Evolutionary conservation across 2,329 filamentous ascomycete species (phyloP), one percentile per base, ranked within the genome.

Genomic region (Pseudopithomyces chartarum): DNA sequence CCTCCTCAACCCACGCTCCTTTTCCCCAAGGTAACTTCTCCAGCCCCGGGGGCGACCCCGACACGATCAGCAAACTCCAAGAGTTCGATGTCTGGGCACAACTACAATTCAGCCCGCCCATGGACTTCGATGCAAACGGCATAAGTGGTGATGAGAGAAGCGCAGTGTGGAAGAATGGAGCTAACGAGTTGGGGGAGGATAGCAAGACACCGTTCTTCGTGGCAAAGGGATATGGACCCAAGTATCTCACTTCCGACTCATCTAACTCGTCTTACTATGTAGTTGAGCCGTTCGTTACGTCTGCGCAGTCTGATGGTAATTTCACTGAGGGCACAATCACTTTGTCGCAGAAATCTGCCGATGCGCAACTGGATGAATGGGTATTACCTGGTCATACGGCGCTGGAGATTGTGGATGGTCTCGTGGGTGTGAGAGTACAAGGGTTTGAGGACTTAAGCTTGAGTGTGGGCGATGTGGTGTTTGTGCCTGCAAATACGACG

Each of bases 221-320:
- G 36, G 80, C 80, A 32, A 81, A 80, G 58, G 74, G 78, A 59
- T 79, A 78, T 55, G 80, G 80, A 0, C 78, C 79, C 10, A 81
- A 80, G 60, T 80, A 77, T 55, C 70, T 82, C 4, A 78, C 76
- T 61, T 65, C 65, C 19, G 63, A 69, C 45, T 63, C 66, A 17
- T 74, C 72, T 1, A 53, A 59, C 10, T 48, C 54, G 7, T 42
- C 49, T 2, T 81, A 81, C 64, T 74, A 79, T 61, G 71, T 82
- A 53, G 65, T 82, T 2, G 73, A 78, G 58, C 79, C 80, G 2
- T 75, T 82, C 33, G 73, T 80, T 15, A 79, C 78, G 2, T 64
- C 69, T 5, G 58, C 64, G 15, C 76, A 80, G 62, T 76, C 76
- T 2, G 75, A 72, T 3, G 69, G 64, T 3, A 78, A 77, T 58